Evolutionary conservation across 1,284 basidiomycete genomes (phyloP).

Genomic region (Irpex lacteus): DNA sequence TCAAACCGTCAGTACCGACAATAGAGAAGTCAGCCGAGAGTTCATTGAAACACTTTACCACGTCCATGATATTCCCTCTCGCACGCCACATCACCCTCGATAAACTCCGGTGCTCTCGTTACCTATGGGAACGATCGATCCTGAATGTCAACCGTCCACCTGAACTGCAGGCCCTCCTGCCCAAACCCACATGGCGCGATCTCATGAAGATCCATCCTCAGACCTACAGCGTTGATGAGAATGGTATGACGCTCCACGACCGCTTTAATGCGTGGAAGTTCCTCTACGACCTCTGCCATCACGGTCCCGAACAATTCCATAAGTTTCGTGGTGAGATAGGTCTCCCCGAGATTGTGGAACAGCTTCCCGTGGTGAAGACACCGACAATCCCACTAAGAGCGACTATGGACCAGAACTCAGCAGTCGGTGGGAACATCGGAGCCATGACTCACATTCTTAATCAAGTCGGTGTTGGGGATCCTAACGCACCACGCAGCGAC

Average conservation of each 20-base stretch:
- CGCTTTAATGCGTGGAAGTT: constrained; percentile 11
- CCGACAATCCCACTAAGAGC: constrained; percentile 2
- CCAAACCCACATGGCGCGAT: neutral
- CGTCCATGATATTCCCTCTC: constrained; percentile 24
- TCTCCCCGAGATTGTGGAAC: constrained; percentile 23
- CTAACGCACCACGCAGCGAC: neutral
- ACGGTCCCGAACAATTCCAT: constrained; percentile 14
- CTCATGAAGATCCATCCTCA: neutral
- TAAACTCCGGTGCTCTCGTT: constrained; percentile 27
- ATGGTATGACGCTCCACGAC: neutral
- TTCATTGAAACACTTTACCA: constrained; percentile 25
- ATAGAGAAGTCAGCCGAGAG: constrained; percentile 18
- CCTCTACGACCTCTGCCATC: constrained; percentile 6
- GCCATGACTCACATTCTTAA: constrained; percentile 1
- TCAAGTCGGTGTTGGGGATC: constrained; percentile 3
- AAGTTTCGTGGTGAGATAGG: constrained; percentile 4
- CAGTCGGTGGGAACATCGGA: constrained; percentile 7
- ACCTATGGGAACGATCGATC: constrained; percentile 26
- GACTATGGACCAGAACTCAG: constrained; percentile 6
- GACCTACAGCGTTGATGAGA: neutral
- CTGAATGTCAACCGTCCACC: neutral
- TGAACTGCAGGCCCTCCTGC: neutral
- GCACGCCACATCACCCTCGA: constrained; percentile 23
- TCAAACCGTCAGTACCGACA: constrained; percentile 22
- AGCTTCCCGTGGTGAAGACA: constrained; percentile 6